Percentiles rank a stretch among this genome's conserved stretches.
These are phyloP conservation scores for Botrytis porri DNA, from an alignment of 2,329 filamentous ascomycete species.

Conservation along the genomic window DNA sequence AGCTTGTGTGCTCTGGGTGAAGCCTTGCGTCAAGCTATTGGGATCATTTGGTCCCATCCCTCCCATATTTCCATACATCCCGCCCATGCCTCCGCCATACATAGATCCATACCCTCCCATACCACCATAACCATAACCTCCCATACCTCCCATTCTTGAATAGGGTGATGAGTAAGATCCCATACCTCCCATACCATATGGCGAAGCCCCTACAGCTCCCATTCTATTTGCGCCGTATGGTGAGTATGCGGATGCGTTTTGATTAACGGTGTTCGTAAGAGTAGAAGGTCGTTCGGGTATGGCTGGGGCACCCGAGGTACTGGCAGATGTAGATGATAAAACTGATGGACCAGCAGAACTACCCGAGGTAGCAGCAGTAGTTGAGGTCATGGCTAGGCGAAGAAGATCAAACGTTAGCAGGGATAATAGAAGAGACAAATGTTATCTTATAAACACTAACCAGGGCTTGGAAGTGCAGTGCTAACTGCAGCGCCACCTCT, in stretches of 20 bases:
- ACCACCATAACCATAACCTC: constrained; percentile 39
- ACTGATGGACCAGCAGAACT: constrained; percentile 44
- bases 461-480: constrained; percentile 32
- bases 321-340: constrained; percentile 41
- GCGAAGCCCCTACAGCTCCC: constrained; percentile 48
- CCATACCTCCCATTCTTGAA: constrained; percentile 30
- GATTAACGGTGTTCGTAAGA: constrained; percentile 76
- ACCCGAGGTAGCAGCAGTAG: constrained; percentile 33
- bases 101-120: constrained; percentile 45
- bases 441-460: constrained; percentile 27
- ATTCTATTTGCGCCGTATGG: constrained; percentile 55
- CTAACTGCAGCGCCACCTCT: constrained; percentile 49
- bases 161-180: constrained; percentile 36
- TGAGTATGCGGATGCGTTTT: constrained; percentile 82
- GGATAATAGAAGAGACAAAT: constrained; percentile 17
- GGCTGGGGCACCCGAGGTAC: constrained; percentile 52
- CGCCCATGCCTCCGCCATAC: constrained; percentile 36
- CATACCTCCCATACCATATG: constrained; percentile 44
- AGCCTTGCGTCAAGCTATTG: constrained; percentile 90
- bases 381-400: constrained; percentile 39
- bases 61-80: constrained; percentile 45
- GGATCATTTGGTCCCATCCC: constrained; percentile 76
- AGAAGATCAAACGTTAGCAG: constrained; percentile 20
- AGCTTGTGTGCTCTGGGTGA: constrained; percentile 90
- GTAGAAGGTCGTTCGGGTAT: constrained; percentile 79